Percentiles rank a stretch among this genome's conserved stretches.
Conservation (phyloP, 371 early-diverging fungal species). For the Apophysomyces ossiformis region DNA sequence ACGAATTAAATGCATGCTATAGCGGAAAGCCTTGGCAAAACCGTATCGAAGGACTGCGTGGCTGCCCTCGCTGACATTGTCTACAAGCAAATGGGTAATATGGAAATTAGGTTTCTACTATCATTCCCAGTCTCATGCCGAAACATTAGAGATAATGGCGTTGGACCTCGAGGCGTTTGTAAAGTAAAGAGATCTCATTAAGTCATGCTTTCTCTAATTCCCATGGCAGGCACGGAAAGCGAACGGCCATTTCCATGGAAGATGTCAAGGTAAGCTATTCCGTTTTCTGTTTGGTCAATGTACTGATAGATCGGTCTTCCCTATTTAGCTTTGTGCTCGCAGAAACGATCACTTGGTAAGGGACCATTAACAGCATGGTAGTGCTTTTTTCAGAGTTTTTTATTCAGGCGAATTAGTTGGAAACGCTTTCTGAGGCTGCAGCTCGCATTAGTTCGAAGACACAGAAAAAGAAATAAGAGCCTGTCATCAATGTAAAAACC, state of each 20-base stretch:
- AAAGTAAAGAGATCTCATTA: conserved; percentile 7
- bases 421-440: background rate
- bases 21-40: conserved; percentile 17
- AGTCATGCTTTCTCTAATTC: background rate
- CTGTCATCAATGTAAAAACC: too few species aligned
- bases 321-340: conserved; percentile 28
- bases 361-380: background rate
- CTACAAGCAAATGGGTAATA: conserved; percentile 25
- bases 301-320: too few species aligned
- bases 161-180: conserved; percentile 29
- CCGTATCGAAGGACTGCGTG: conserved; percentile 18
- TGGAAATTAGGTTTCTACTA: background rate
- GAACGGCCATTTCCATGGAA: conserved; percentile 30
- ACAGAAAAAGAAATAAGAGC: background rate
- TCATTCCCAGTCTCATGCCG: background rate
- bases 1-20: background rate
- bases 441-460: conserved; percentile 1
- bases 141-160: conserved; percentile 20
- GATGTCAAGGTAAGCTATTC: conserved; percentile 26
- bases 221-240: conserved; percentile 26
- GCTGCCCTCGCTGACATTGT: conserved; percentile 29
- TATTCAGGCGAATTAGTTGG: background rate
- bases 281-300: too few species aligned
- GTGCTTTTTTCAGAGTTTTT: background rate
- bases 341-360: conserved; percentile 29